Evolutionary conservation across 2,329 filamentous ascomycete species (phyloP), one percentile per base, ranked within the genome.

Genomic region (Talaromyces pinophilus): DNA sequence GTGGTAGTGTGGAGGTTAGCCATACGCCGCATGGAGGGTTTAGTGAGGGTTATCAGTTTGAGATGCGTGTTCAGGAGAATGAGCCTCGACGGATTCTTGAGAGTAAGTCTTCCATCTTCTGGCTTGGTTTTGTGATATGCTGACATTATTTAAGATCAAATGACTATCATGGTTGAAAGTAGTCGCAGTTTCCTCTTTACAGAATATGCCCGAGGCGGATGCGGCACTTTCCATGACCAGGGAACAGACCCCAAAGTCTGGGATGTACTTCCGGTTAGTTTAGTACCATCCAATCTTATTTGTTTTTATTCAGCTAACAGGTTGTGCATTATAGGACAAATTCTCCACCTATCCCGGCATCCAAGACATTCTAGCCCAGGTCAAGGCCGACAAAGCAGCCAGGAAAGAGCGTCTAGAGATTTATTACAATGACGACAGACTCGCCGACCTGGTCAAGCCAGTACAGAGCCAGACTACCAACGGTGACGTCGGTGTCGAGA

Each of bases 11-110:
- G 1, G 73, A 75, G 55, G 68, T 71, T 22, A 71, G 72, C 15
- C 72, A 74, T 62, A 75, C 72, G 3, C 73, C 73, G 2, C 73
- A 74, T 64, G 73, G 73, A 6, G 73, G 71, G 70, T 81, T 81
- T 61, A 78, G 77, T 61, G 79, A 81, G 35, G 80, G 76, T 5
- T 83, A 82, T 69, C 79, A 81, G 57, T 75, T 78, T 67, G 81
- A 82, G 66, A 81, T 81, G 77, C 75, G 76, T 60, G 75, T 80
- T 2, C 80, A 82, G 60, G 77, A 79, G 64, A 80, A 78, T 55
- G 73, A 78, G 44, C 79, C 81, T 2, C 75, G 82, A 63, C 79
- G 75, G 69, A 82, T 82, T 10, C 69, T 83, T 5, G 78, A 79
- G 55, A 70, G 75, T 77, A 63, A 68, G 73, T 68, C 25, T 46